Evolutionary conservation across 192 early-diverging fungal species (phyloP).

Genomic region (Backusella circina): DNA sequence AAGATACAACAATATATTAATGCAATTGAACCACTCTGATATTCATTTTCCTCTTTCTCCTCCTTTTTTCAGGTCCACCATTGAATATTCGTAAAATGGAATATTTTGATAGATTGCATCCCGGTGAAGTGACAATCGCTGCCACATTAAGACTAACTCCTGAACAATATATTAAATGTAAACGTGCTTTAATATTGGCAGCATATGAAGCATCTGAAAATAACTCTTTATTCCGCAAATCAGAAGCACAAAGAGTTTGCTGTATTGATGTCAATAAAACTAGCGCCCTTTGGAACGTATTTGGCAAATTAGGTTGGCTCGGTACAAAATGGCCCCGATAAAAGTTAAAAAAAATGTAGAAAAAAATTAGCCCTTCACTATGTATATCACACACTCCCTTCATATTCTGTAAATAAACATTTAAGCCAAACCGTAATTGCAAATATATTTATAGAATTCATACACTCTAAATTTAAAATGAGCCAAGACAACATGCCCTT

Average conservation of each 20-base stretch:
- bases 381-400: neutral
- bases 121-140: constrained; percentile 28
- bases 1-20: neutral
- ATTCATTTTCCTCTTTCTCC: neutral
- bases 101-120: constrained; percentile 27
- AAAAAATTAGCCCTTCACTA: neutral
- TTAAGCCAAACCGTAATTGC: neutral
- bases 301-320: constrained; percentile 74
- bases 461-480: neutral
- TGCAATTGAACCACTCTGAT: neutral
- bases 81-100: constrained; percentile 20
- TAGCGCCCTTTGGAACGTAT: constrained; percentile 75
- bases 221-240: constrained; percentile 61
- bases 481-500: neutral
- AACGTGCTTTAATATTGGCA: constrained; percentile 60
- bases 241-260: constrained; percentile 77
- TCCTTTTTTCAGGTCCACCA: constrained; percentile 25
- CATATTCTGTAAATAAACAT: constrained; percentile 7
- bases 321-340: constrained; percentile 22
- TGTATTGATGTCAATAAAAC: constrained; percentile 87
- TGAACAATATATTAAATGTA: constrained; percentile 73
- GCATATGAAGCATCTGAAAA: constrained; percentile 24
- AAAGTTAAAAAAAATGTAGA: constrained; percentile 7
- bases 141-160: constrained; percentile 69
- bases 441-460: neutral